phyloP scores from a whole-genome alignment of 2,329 filamentous ascomycete genomes.

The Ceratocystis cubensis region DNA sequence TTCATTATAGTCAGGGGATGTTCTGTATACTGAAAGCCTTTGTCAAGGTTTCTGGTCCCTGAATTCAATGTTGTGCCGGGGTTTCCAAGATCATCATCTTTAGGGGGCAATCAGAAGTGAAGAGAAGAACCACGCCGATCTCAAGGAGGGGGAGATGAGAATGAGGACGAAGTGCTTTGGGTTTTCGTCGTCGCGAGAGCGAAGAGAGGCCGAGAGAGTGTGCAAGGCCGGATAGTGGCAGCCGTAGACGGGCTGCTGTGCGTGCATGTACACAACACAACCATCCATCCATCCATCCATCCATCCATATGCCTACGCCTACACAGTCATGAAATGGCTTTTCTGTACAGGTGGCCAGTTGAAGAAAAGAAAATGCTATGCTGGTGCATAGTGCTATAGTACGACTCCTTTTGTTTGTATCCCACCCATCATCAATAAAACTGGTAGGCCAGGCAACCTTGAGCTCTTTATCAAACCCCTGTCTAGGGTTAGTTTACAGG shows the following conservation, averaged over 20 bases:
- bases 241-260: neutral
- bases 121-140: neutral
- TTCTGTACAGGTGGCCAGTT: neutral
- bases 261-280: neutral
- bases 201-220: neutral
- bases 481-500: neutral
- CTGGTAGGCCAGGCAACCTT: neutral
- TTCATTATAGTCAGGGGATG: constrained; percentile 8
- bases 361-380: neutral
- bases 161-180: neutral
- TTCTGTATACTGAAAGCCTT: neutral
- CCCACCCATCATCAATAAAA: neutral
- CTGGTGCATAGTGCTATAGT: neutral
- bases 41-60: constrained; percentile 5
- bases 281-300: neutral
- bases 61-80: neutral
- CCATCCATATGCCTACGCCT: neutral
- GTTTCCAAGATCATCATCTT: neutral
- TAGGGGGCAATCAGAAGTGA: neutral
- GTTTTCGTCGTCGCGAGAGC: neutral
- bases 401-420: neutral
- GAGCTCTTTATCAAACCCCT: neutral
- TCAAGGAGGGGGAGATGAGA: neutral
- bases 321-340: neutral
- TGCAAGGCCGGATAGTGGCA: neutral